Conservation (phyloP, 306 rosid species). For the Prunus mira region DNA sequence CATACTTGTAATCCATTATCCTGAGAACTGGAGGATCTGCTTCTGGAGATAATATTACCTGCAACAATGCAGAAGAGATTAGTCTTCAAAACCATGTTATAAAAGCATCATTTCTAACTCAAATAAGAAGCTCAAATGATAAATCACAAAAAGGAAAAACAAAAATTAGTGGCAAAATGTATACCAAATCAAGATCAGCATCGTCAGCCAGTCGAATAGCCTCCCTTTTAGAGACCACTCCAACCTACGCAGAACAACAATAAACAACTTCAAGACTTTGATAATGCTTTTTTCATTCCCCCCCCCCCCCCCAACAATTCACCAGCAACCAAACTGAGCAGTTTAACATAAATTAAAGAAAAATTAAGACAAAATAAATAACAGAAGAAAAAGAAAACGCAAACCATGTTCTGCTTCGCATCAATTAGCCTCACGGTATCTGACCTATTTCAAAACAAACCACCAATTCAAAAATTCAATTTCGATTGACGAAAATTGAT, state of each 20-base stretch:
- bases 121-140: background rate
- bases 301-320: background rate
- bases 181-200: constrained; percentile 83
- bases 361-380: background rate
- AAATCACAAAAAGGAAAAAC: background rate
- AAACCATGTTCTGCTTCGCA: constrained; percentile 81
- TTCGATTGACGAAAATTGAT: background rate
- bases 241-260: constrained; percentile 52
- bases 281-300: background rate
- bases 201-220: constrained; percentile 77
- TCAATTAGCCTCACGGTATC: constrained; percentile 84
- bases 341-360: background rate
- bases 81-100: background rate
- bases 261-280: constrained; percentile 16
- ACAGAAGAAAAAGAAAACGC: constrained; percentile 17
- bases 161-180: background rate
- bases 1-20: constrained; percentile 91
- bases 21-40: constrained; percentile 96
- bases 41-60: constrained; percentile 89
- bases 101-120: background rate
- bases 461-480: constrained; percentile 3
- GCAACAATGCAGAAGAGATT: constrained; percentile 25
- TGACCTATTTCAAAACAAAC: constrained; percentile 59
- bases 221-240: constrained; percentile 62
- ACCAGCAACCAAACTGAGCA: background rate